These are phyloP conservation scores for Ophiostoma australiae DNA, from an alignment of 2,329 filamentous ascomycete species.

Conservation along the genomic window DNA sequence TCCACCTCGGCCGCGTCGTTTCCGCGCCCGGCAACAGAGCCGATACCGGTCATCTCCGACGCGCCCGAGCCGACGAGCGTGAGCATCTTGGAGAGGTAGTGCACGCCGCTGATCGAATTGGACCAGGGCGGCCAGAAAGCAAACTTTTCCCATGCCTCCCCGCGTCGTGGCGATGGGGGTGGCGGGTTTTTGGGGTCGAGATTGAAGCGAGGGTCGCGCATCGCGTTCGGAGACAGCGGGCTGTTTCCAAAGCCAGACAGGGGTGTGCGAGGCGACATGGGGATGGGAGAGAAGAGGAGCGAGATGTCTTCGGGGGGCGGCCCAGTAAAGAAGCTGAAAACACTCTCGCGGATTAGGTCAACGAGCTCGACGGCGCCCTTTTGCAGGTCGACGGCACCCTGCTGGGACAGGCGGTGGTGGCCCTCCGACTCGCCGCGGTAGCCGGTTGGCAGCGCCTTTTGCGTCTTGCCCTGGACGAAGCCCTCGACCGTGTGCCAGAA, in stretches of 20 bases:
- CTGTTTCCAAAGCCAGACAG: not conserved
- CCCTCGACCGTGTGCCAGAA: constrained; percentile 91
- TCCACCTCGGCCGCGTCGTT: constrained; percentile 59
- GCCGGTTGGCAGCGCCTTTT: constrained; percentile 71
- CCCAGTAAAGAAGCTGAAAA: constrained; percentile 78
- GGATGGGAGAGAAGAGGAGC: constrained; percentile 74
- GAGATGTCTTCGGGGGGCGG: constrained; percentile 89
- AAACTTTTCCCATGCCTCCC: constrained; percentile 86
- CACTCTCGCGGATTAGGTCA: constrained; percentile 71
- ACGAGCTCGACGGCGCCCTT: constrained; percentile 78
- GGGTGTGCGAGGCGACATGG: constrained; percentile 64
- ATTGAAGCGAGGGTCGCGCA: constrained; percentile 69
- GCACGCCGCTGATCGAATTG: constrained; percentile 85
- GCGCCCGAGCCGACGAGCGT: constrained; percentile 79
- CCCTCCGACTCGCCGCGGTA: constrained; percentile 74
- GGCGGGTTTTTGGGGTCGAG: constrained; percentile 75
- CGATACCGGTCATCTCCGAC: constrained; percentile 74
- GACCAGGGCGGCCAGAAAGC: constrained; percentile 95
- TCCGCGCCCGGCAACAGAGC: constrained; percentile 49
- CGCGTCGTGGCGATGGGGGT: constrained; percentile 68
- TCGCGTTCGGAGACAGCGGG: constrained; percentile 26
- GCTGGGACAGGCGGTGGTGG: constrained; percentile 72
- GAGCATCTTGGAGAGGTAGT: constrained; percentile 80
- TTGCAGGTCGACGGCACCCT: constrained; percentile 66
- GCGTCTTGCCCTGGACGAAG: constrained; percentile 82